phyloP scores from a whole-genome alignment of 192 early-diverging fungal genomes.

The Backusella parvicylindrica region DNA sequence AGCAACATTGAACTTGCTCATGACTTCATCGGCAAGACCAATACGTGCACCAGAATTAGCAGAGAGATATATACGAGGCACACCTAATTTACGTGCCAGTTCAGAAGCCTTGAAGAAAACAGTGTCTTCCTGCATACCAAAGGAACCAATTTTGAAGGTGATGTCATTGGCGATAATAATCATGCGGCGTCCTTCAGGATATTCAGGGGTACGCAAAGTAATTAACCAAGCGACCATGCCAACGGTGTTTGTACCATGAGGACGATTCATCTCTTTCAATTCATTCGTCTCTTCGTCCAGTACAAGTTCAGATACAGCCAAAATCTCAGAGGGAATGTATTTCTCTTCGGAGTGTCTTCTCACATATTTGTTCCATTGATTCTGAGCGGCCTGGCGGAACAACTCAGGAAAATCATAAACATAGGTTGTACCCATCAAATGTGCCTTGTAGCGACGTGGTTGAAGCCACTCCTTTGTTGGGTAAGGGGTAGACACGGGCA shows the following conservation, averaged over 20 bases:
- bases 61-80: slow-evolving; percentile 92
- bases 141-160: slow-evolving; percentile 94
- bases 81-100: slow-evolving; percentile 76
- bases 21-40: slow-evolving; percentile 92
- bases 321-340: slow-evolving; percentile 52
- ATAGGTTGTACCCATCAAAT: slow-evolving; percentile 96
- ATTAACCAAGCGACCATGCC: slow-evolving; percentile 98
- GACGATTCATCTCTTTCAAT: slow-evolving; percentile 71
- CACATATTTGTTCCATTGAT: slow-evolving; percentile 67
- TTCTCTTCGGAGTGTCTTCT: slow-evolving; percentile 41
- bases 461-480: slow-evolving; percentile 94
- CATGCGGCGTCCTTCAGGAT: slow-evolving; percentile 78
- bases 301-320: slow-evolving; percentile 84
- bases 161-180: slow-evolving; percentile 98
- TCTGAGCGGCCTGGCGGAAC: slow-evolving; percentile 84
- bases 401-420: slow-evolving; percentile 98
- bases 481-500: slow-evolving; percentile 77
- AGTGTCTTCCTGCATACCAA: slow-evolving; percentile 89
- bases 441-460: slow-evolving; percentile 95
- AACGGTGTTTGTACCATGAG: slow-evolving; percentile 82
- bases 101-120: slow-evolving; percentile 93
- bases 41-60: slow-evolving; percentile 99
- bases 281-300: slow-evolving; percentile 70
- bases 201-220: slow-evolving; percentile 87
- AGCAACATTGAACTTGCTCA: slow-evolving; percentile 76